Conservation (phyloP, 2,329 filamentous ascomycete genomes). For the Mycosphaerella sp. region DNA sequence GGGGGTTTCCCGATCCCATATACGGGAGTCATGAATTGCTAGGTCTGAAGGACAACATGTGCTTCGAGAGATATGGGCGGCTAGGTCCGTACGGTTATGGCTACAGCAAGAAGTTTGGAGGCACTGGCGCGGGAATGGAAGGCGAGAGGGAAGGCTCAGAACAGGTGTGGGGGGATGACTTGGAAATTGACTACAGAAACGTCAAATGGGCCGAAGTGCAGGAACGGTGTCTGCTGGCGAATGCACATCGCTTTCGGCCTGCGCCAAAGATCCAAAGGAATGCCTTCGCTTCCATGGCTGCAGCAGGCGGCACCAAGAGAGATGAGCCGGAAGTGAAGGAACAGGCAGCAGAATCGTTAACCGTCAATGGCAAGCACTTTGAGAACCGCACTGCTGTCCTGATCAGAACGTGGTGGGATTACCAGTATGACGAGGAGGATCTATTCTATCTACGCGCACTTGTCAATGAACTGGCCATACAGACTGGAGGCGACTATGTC, state of each 20-base stretch:
- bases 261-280: constrained; percentile 33
- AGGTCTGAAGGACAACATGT: constrained; percentile 74
- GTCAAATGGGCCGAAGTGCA: constrained; percentile 77
- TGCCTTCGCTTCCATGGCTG: constrained; percentile 38
- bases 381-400: constrained; percentile 66
- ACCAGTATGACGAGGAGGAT: constrained; percentile 71
- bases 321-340: constrained; percentile 20
- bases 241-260: constrained; percentile 60
- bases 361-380: constrained; percentile 28
- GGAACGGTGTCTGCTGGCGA: constrained; percentile 64
- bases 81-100: constrained; percentile 86
- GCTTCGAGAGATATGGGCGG: constrained; percentile 86
- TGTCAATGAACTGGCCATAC: constrained; percentile 69
- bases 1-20: constrained; percentile 76
- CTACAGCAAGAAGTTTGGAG: constrained; percentile 71
- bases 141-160: constrained; percentile 78
- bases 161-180: constrained; percentile 64
- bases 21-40: constrained; percentile 83
- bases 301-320: constrained; percentile 24
- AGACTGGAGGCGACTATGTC: constrained; percentile 73
- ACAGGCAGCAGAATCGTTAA: constrained; percentile 13
- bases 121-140: constrained; percentile 76
- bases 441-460: constrained; percentile 75
- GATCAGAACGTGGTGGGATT: constrained; percentile 76
- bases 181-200: constrained; percentile 69